Base-by-base conservation (phyloP, 139 green algal genomes). In the Micractinium sp. region DNA sequence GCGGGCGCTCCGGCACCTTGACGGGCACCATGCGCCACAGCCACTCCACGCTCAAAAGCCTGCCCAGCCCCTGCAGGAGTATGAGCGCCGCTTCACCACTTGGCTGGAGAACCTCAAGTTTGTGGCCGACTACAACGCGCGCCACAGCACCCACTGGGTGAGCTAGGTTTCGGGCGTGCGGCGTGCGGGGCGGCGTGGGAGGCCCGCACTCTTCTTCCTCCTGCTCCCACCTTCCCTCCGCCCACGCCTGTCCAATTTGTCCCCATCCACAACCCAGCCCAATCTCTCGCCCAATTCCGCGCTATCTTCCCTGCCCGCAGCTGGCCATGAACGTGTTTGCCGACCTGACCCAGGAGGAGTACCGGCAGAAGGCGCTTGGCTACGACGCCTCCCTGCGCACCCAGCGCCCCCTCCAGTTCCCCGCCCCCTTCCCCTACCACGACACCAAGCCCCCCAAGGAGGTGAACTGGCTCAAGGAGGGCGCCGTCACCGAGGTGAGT, bases 341-440 rank as follows among this genome's bases (percentile, higher is more conserved):
- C 14, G 97, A 99, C 87, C 88, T 98, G 56, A 97, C 94, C 3
- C 90, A 94, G n/a, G 94, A 98, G 20, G 97, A 99, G 90, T 99
- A 97, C 92, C 92, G 89, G 36, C 20, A 84, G 23, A 90, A 90
- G 19, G 87, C 85, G 79, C 93, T 99, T 69, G 97, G 95, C 66
- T 96, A 95, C 78, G 39, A 53, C 39, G 38, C 84, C 27, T 74
- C 92, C 23, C 74, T 93, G 85, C 19, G n/a, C 19, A 20, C 38
- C 39, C 82, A 66, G n/a, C 71, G 83, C 76, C 85, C 85, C 27
- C 80, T 73, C 23, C 25, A 39, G 27, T 27, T 60, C 25, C 78
- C 77, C 12, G 23, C 85, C 27, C 56, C 56, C 0, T 98, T 96
- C 87, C 88, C 90, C 81, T 95, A 97, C 81, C 92, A 89, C 1